Conservation (phyloP, 2,329 filamentous ascomycete species). For the Calonectria leucothoes region DNA sequence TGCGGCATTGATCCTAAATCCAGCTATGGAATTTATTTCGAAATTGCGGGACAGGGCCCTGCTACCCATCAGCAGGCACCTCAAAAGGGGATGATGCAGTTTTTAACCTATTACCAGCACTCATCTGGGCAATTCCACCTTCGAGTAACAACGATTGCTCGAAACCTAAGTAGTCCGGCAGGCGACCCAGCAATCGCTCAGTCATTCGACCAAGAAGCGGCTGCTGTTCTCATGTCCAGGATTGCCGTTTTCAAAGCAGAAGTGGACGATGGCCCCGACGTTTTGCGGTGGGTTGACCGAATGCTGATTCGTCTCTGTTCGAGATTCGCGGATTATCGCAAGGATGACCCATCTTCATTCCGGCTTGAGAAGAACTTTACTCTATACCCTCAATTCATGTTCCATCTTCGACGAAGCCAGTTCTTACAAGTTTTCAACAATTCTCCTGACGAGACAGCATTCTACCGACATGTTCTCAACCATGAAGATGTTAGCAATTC, state of each 20-base stretch:
- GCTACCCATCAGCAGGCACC: slow-evolving; percentile 87
- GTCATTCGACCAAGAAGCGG: slow-evolving; percentile 98
- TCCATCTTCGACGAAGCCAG: slow-evolving; percentile 95
- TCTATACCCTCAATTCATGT: slow-evolving; percentile 99
- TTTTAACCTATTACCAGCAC: slow-evolving; percentile 98
- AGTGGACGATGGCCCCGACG: slow-evolving; percentile 98
- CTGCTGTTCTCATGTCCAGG: slow-evolving; percentile 97
- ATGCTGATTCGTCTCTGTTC: slow-evolving; percentile 98
- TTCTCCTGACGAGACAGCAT: slow-evolving; percentile 98
- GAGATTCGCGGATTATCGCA: slow-evolving; percentile 96
- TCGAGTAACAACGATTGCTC: slow-evolving; percentile 91
- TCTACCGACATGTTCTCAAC: slow-evolving; percentile 96
- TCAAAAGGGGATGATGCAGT: slow-evolving; percentile 96
- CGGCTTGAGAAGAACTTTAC: slow-evolving; percentile 98
- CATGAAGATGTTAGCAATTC: slow-evolving; percentile 98
- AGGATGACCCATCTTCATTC: slow-evolving; percentile 98
- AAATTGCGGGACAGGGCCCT: slow-evolving; percentile 94
- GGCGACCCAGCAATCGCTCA: slow-evolving; percentile 96
- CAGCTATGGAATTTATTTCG: slow-evolving; percentile 97
- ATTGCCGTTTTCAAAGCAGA: slow-evolving; percentile 99
- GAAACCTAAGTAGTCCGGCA: slow-evolving; percentile 91
- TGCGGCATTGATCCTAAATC: slow-evolving; percentile 95
- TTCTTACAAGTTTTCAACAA: slow-evolving; percentile 99
- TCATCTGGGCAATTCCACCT: slow-evolving; percentile 96
- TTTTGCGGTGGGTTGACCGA: slow-evolving; percentile 96